These are phyloP conservation scores for Corymbia citriodora DNA, from an alignment of 441 rosid genomes.

Conservation along the genomic window DNA sequence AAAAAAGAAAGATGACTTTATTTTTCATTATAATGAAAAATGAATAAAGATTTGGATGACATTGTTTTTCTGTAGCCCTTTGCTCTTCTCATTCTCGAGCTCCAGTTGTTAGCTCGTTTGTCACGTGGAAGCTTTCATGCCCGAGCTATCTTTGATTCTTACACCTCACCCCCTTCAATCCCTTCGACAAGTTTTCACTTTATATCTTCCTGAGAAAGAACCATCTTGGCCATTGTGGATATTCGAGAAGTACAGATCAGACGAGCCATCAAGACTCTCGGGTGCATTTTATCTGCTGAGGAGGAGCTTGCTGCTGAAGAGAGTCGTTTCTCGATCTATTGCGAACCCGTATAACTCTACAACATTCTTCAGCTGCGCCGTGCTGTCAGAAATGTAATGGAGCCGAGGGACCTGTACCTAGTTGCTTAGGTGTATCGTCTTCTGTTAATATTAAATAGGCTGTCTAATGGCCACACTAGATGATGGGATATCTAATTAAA, in stretches of 20 bases:
- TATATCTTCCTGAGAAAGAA: neutral
- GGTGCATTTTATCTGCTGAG: conserved; percentile 64
- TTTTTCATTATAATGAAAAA: too few relatives aligned
- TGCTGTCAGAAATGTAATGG: conserved; percentile 53
- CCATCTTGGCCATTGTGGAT: conserved; percentile 19
- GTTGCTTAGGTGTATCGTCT: neutral
- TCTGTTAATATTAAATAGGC: neutral
- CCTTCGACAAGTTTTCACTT: neutral
- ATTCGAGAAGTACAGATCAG: conserved; percentile 76
- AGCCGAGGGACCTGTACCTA: neutral
- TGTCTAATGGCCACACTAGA: neutral
- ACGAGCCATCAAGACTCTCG: conserved; percentile 91
- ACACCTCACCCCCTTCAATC: neutral
- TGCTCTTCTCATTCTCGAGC: neutral
- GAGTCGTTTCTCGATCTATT: conserved; percentile 59
- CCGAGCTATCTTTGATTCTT: neutral
- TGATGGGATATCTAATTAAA: neutral
- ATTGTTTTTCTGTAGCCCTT: neutral
- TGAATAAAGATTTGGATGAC: neutral
- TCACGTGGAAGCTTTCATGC: neutral
- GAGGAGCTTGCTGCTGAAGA: conserved; percentile 92
- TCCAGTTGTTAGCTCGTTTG: neutral
- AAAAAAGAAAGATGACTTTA: too few relatives aligned
- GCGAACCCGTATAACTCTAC: conserved; percentile 97
- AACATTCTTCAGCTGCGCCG: conserved; percentile 87